Base-by-base conservation (phyloP, 2,329 filamentous ascomycete genomes). In the Moelleriella libera region DNA sequence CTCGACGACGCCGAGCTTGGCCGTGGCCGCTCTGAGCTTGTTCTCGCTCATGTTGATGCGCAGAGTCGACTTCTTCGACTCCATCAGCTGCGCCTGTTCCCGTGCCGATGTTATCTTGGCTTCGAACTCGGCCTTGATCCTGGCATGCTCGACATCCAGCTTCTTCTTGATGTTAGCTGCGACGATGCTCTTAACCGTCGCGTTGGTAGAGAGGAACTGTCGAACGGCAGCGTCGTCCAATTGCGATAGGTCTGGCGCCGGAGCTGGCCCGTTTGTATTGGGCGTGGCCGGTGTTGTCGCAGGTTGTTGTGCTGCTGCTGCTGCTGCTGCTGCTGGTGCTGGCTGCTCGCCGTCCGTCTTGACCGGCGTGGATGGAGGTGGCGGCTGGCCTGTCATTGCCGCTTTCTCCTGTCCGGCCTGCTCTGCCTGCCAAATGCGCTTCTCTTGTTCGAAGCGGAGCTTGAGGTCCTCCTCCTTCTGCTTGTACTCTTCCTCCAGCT, bases 41-140 rank as follows among this genome's bases (percentile, higher is more conserved):
- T 82, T 85, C 54, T 90, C 83, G 5, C 80, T 70, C 79, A 94
- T 85, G 60, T 88, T 90, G 52, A 90, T 72, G 53, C 84, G 85
- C 45, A 86, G 69, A 2, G 78, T 78, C 47, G 76, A 78, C 61
- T 86, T 87, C 68, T 89, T 89, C 37, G 81, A 78, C 43, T 82
- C 80, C 67, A 92, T 75, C 51, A 83, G 75, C 46, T 83, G 76
- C 3, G 82, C 83, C 61, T 83, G 74, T 51, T 82, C 75, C 47
- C 71, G 68, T 9, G 75, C 77, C 45, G 72, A 69, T 10, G 58
- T 55, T 28, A 77, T 64, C 63, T 77, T 80, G 41, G 68, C 64
- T 45, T 80, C 75, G 47, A 67, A 71, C 49, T 78, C 77, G 1
- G 73, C 67, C 53, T 73, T 75, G 31, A 78, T 60, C 58, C 75